Base-by-base conservation (phyloP, 163 green algal genomes). In the Smithsoniella earleae region DNA sequence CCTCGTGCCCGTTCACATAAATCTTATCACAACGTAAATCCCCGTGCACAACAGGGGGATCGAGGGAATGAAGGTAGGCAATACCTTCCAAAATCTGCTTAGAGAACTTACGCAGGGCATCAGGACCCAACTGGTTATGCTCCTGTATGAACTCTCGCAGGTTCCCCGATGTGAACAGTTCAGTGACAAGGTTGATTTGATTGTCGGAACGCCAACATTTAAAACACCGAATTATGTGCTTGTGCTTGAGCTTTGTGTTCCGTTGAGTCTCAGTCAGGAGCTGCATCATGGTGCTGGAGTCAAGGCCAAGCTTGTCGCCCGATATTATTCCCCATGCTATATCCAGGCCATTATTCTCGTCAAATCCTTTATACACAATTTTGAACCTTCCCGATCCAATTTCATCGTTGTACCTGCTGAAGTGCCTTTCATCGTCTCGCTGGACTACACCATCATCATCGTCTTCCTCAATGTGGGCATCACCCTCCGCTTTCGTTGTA, bases 301-400 rank as follows among this genome's bases (percentile, higher is more conserved):
- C 36, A 6, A 64, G n/a, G 20, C 55, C 36, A 13, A 55, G n/a
- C 27, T 46, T 27, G n/a, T 25, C 65, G 75, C 2, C 79, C 81
- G 34, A 76, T 75, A 96, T 91, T 76, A 95, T 95, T 84, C 82
- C 90, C 91, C 91, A 97, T 4, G 91, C 91, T 6, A 97, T 84
- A 45, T 97, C 91, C 25, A 95, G 90, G 73, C 91, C 91, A 44
- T 92, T 87, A 76, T 91, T 85, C 74, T 92, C 89, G 77, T 98
- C 92, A 74, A 98, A 98, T 2, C 84, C 93, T 64, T 87, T 90
- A 82, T 90, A 98, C 43, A 99, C 92, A 36, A 81, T 86, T 84
- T 99, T 99, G 84, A 96, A 99, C n/a, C 92, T 86, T 1, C 94
- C 94, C 16, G 82, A 81, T 33, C 91, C 93, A 20, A 97, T 84